Evolutionary conservation across 352 stramenopile genomes (phyloP).

Genomic region (Sclerospora graminicola): DNA sequence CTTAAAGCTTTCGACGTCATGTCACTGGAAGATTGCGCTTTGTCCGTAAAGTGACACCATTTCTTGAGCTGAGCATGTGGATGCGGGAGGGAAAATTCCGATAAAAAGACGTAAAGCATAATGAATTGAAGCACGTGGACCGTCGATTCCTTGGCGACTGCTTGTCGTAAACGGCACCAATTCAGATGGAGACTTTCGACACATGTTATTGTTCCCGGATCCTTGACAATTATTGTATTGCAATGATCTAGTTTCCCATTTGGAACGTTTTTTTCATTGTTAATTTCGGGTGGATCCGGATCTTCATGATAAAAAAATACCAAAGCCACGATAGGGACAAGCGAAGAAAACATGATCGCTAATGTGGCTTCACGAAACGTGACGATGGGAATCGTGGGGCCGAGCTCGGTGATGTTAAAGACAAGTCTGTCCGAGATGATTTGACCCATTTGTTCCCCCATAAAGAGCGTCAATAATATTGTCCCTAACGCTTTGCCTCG

Average conservation of each 20-base stretch:
- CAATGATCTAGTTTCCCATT: no score
- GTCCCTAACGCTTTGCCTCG: slow-evolving; percentile 24
- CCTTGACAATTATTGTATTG: no score
- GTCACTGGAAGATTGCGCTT: slow-evolving; percentile 33
- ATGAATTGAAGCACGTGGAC: slow-evolving; percentile 42
- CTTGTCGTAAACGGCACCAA: slow-evolving; percentile 16
- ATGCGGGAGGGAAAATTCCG: slow-evolving; percentile 44
- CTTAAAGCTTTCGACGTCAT: slow-evolving; percentile 36
- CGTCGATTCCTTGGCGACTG: slow-evolving; percentile 28
- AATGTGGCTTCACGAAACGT: slow-evolving; percentile 22
- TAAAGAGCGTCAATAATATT: slow-evolving; percentile 27
- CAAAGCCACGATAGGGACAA: slow-evolving; percentile 26
- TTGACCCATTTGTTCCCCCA: slow-evolving; percentile 26
- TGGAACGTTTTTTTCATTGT: neutral
- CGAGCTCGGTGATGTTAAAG: slow-evolving; percentile 15
- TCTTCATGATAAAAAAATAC: slow-evolving; percentile 35
- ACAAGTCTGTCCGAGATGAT: slow-evolving; percentile 19
- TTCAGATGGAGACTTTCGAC: neutral
- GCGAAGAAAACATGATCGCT: slow-evolving; percentile 30
- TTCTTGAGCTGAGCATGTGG: slow-evolving; percentile 30
- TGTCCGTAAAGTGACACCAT: slow-evolving; percentile 31
- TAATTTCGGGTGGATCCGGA: slow-evolving; percentile 12
- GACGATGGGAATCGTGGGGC: slow-evolving; percentile 11
- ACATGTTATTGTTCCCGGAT: neutral
- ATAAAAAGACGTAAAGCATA: slow-evolving; percentile 38